A percentile compares a stretch with the other conserved stretches of the same genome.
Conservation (phyloP, 2,329 filamentous ascomycete species). For the Nemania abortiva region DNA sequence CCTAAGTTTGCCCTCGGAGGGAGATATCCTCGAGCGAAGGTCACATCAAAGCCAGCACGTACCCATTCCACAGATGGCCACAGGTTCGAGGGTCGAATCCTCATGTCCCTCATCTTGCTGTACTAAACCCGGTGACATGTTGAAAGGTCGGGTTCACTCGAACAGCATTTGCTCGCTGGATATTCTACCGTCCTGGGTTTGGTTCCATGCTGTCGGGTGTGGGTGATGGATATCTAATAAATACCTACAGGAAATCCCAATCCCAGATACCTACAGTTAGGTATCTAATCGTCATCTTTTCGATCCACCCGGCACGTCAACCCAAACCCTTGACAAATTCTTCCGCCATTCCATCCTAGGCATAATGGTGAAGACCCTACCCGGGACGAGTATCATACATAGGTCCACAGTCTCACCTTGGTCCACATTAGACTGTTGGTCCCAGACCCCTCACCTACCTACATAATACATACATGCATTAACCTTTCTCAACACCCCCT, state of each 20-base stretch:
- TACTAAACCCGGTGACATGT: constrained; percentile 35
- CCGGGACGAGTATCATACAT: constrained; percentile 15
- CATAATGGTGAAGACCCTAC: constrained; percentile 28
- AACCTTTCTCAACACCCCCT: constrained; percentile 23
- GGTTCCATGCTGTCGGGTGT: constrained; percentile 29
- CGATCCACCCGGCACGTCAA: constrained; percentile 12
- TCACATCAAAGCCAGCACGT: constrained; percentile 2
- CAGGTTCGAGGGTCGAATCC: constrained; percentile 36
- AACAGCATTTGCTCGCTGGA: constrained; percentile 12
- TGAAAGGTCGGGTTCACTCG: constrained; percentile 15
- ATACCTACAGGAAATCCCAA: not conserved
- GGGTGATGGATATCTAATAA: constrained; percentile 29
- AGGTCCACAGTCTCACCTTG: constrained; percentile 32
- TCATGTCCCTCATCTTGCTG: constrained; percentile 28
- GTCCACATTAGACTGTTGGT: constrained; percentile 20
- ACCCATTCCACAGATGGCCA: constrained; percentile 45
- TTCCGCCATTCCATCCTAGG: constrained; percentile 20
- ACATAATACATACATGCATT: not conserved
- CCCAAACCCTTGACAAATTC: constrained; percentile 29
- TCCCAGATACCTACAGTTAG: not conserved
- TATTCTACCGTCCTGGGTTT: constrained; percentile 14
- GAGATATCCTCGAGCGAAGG: not conserved
- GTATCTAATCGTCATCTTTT: constrained; percentile 11
- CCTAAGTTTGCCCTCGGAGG: not conserved
- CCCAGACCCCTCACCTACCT: constrained; percentile 11